These are phyloP conservation scores for Globisporangium spiculum DNA, from an alignment of 352 stramenopile species.

Conservation along the genomic window DNA sequence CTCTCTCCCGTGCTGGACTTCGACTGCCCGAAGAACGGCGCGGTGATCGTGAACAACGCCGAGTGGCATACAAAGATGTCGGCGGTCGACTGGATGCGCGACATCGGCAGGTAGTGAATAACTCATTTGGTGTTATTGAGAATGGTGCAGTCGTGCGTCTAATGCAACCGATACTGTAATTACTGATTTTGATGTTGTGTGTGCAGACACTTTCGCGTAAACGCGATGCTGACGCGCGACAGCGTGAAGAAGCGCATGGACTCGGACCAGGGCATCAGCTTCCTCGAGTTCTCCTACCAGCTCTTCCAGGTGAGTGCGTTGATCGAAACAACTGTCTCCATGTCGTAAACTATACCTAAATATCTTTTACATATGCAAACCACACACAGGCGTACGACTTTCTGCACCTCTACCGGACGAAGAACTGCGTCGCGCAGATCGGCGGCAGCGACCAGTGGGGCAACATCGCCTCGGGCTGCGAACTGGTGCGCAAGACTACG, in stretches of 20 bases:
- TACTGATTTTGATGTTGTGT: neutral
- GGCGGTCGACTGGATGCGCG: conserved; percentile 96
- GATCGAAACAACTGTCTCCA: neutral
- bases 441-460: conserved; percentile 99
- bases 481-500: conserved; percentile 93
- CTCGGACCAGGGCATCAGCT: conserved; percentile 95
- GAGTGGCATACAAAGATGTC: conserved; percentile 95
- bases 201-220: conserved; percentile 94
- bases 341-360: neutral
- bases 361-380: neutral
- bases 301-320: conserved; percentile 87
- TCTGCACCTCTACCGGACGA: conserved; percentile 91
- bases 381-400: conserved; percentile 95
- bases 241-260: conserved; percentile 96
- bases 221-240: conserved; percentile 98
- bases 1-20: conserved; percentile 96
- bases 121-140: neutral
- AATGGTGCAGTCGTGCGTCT: neutral
- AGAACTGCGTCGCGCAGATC: conserved; percentile 94
- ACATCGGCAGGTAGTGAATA: conserved; percentile 78
- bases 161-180: neutral
- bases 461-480: conserved; percentile 97
- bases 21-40: conserved; percentile 81
- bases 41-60: conserved; percentile 98
- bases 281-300: conserved; percentile 99